A percentile compares a stretch with the other conserved stretches of the same genome.
phyloP scores from a whole-genome alignment of 1,284 basidiomycete species.

The Trichosporon coremiiforme region DNA sequence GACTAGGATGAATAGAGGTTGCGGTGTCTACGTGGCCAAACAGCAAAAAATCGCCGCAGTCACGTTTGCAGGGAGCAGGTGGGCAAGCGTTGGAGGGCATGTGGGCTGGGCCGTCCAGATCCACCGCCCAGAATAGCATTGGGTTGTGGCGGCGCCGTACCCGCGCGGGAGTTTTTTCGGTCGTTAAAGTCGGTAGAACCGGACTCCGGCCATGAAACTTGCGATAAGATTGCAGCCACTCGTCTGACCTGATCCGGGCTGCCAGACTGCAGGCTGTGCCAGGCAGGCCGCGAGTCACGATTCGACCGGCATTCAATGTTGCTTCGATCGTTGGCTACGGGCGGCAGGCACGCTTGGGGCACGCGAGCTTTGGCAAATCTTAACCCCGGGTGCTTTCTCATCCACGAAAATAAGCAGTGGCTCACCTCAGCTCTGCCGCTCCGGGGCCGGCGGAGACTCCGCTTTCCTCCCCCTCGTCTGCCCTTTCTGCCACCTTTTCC shows the following conservation, averaged over 20 bases:
- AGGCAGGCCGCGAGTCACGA: neutral
- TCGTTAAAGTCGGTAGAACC: neutral
- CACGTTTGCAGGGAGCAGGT: neutral
- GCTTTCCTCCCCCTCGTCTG: neutral
- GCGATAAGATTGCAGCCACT: neutral
- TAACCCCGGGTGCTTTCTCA: neutral
- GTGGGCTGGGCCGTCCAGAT: neutral
- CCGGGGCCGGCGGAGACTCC: neutral
- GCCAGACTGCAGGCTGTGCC: no score
- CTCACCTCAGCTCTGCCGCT: neutral
- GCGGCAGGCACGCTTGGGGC: neutral
- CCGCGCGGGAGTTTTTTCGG: neutral
- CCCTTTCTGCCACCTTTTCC: no score
- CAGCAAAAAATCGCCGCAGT: no score
- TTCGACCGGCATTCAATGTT: neutral
- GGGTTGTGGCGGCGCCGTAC: neutral
- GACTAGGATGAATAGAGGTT: neutral
- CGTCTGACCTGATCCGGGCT: no score
- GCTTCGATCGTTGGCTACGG: neutral
- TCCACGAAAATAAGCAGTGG: neutral
- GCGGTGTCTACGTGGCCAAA: no score
- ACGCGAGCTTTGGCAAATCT: neutral
- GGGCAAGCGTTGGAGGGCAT: neutral
- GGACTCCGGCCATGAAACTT: slow-evolving; percentile 7
- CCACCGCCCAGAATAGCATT: neutral